A percentile compares a stretch with the other conserved stretches of the same genome.
phyloP scores from a whole-genome alignment of 495 filamentous ascomycete species.

The Daldinia caldariorum region DNA sequence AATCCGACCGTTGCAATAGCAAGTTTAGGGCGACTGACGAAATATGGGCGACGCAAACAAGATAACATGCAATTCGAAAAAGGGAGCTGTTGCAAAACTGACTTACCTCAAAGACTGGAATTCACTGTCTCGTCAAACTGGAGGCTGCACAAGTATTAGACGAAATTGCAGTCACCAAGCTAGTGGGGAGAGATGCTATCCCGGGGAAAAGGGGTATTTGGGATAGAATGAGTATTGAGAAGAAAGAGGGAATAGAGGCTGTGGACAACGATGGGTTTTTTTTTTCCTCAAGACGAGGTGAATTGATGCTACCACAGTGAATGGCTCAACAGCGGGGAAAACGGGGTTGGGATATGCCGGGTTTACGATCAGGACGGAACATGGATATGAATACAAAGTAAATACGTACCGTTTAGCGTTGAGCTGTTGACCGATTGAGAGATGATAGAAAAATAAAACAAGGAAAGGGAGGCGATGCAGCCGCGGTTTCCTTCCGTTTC shows the following conservation, averaged over 20 bases:
- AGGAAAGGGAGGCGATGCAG: conserved; percentile 1
- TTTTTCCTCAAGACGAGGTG: conserved; percentile 13
- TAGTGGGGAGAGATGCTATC: conserved; percentile 9
- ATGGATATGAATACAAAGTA: neutral
- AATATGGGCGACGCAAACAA: conserved; percentile 3
- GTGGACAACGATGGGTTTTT: conserved; percentile 17
- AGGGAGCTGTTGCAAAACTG: conserved; percentile 1
- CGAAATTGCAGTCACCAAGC: conserved; percentile 22
- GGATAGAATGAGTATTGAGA: conserved; percentile 26
- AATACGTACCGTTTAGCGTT: conserved; percentile 7
- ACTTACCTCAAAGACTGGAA: conserved; percentile 33
- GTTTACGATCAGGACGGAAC: neutral
- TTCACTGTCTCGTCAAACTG: conserved; percentile 22
- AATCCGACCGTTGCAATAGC: conserved; percentile 3
- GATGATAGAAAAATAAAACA: conserved; percentile 3
- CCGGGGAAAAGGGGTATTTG: conserved; percentile 10
- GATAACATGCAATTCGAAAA: neutral
- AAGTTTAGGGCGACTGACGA: conserved; percentile 2
- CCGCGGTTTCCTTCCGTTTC: conserved; percentile 17
- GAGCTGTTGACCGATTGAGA: neutral
- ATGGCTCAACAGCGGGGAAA: conserved; percentile 21
- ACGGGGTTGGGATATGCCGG: conserved; percentile 13
- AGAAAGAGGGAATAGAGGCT: conserved; percentile 26
- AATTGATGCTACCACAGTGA: conserved; percentile 26
- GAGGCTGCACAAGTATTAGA: conserved; percentile 34